Base-by-base conservation (phyloP, 345 rosid genomes). In the Melastoma malabathricum region DNA sequence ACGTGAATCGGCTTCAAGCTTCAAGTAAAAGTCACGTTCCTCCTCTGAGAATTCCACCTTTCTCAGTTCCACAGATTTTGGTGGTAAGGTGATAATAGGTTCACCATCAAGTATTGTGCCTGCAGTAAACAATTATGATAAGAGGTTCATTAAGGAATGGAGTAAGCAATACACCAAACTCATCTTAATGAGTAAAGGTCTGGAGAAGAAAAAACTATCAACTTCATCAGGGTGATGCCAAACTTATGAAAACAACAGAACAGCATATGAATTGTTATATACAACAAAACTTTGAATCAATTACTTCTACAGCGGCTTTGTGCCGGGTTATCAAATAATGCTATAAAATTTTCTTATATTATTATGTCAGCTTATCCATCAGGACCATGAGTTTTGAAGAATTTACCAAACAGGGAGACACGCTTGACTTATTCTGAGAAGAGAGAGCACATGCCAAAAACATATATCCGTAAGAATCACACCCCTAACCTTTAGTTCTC, bases 71-170 rank as follows among this genome's bases (percentile, higher is more conserved):
- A 86, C 69, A 9, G 61, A 50, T 63, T 86, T 90, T 3, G 98
- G 96, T 5, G 98, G 98, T 47, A 90, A 68, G 55, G 48, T 78
- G 47, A 90, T 77, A 52, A 90, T 84, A 43, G 96, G 98, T 51
- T 86, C 51, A 45, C 98, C 98, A 65, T 90, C 98, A 68, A 90
- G 77, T 71, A 76, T 60, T 29, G 96, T 75, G 43, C 79, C 98
- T 90, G 54, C 34, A 65, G 47, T 60, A 75, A 58, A 29, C 5
- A 29, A 29, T 29, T 29, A 29, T 29, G 38, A 10, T 29, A 1
- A 29, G 6, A 29, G 5, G 38, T 29, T 29, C 5, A 10, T 29
- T 29, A 6, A 6, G 9, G 38, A 29, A 29, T 29, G 38, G 38
- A 29, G 38, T 2, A 29, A 29, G 38, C 38, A 29, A 29, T 29